These are phyloP conservation scores for Gentiana dahurica DNA, from an alignment of 257 asterid species.

Conservation along the genomic window DNA sequence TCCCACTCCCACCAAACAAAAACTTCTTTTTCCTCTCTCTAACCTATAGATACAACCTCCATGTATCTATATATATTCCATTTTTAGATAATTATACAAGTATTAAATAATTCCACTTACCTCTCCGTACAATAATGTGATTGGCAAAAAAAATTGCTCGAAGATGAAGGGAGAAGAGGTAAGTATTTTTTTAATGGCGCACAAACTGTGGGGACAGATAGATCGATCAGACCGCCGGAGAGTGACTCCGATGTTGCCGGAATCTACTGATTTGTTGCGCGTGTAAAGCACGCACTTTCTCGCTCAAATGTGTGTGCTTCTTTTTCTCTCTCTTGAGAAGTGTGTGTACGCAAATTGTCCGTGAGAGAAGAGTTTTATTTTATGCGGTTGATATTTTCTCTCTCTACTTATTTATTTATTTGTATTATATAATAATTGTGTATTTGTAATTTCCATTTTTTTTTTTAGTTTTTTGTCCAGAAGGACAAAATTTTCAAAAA, in stretches of 20 bases:
- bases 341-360: conserved; percentile 1
- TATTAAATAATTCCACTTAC: conserved; percentile 1
- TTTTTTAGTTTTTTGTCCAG: too few relatives aligned
- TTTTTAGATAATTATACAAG: neutral
- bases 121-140: conserved; percentile 6
- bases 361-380: conserved; percentile 1
- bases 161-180: conserved; percentile 3
- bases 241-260: conserved; percentile 54
- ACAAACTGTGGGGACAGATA: conserved; percentile 28
- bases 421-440: neutral
- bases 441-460: neutral
- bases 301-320: neutral
- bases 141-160: conserved; percentile 15
- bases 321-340: neutral
- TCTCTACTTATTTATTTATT: neutral
- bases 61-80: conserved; percentile 4
- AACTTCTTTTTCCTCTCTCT: neutral
- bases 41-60: conserved; percentile 5
- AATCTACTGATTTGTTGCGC: conserved; percentile 22
- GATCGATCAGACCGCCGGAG: conserved; percentile 61
- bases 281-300: conserved; percentile 1
- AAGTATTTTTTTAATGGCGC: conserved; percentile 21
- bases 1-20: conserved; percentile 35
- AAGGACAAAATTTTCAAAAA: too few relatives aligned
- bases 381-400: neutral